Conservation (phyloP, 2,329 filamentous ascomycete genomes). For the Colletotrichum incanum region DNA sequence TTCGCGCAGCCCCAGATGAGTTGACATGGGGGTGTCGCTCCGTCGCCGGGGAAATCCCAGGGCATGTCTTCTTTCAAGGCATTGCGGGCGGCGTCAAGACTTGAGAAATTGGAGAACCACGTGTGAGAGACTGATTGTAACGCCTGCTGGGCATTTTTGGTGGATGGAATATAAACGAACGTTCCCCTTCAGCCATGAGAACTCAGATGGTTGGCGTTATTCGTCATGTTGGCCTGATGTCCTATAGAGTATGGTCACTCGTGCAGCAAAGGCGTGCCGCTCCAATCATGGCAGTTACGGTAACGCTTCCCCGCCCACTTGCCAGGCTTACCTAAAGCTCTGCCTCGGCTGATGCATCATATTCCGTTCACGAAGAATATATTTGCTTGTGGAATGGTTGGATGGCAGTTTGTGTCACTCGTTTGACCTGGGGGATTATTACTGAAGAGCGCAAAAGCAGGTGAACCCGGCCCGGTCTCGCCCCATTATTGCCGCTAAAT, state of each 20-base stretch:
- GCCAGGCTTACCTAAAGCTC: not conserved
- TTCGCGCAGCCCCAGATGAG: conserved; percentile 20
- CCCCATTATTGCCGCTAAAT: conserved; percentile 20
- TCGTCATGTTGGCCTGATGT: not conserved
- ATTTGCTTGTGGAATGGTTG: not conserved
- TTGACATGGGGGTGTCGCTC: not conserved
- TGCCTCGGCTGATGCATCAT: not conserved
- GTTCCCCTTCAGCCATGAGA: too few species aligned
- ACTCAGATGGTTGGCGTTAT: not conserved
- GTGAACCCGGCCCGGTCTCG: conserved; percentile 4
- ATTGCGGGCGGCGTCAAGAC: not conserved
- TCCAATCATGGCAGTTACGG: conserved; percentile 26
- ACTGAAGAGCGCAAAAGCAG: not conserved
- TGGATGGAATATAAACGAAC: not conserved
- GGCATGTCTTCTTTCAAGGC: conserved; percentile 22
- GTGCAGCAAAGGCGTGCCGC: conserved; percentile 24
- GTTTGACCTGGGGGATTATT: not conserved
- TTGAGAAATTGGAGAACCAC: not conserved
- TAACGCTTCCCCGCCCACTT: not conserved
- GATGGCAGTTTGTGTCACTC: not conserved
- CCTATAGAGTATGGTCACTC: not conserved
- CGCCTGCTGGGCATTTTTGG: not conserved
- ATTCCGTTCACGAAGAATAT: not conserved
- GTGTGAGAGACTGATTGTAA: not conserved
- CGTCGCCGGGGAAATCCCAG: conserved; percentile 20